These are phyloP conservation scores for Dactylellina sp. DNA, from an alignment of 2,329 filamentous ascomycete genomes.

Conservation along the genomic window DNA sequence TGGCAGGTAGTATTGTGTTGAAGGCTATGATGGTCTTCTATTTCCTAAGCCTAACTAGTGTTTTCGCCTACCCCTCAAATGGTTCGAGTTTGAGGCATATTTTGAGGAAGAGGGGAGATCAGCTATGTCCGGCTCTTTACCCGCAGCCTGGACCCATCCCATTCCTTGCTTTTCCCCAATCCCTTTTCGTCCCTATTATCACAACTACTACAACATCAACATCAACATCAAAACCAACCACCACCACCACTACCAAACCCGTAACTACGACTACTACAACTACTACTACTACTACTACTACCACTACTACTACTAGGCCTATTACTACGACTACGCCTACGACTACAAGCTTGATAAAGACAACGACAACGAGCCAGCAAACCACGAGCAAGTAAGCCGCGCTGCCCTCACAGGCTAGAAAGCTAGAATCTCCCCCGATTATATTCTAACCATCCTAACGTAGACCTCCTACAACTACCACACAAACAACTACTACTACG, in stretches of 20 bases:
- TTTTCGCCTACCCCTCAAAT: slow-evolving; percentile 21
- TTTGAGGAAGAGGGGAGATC: slow-evolving; percentile 10
- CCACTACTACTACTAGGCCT: slow-evolving; percentile 1
- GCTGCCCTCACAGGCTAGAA: no score
- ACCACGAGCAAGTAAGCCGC: no score
- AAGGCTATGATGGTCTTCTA: slow-evolving; percentile 16
- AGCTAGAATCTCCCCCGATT: no score
- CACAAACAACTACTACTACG: neutral
- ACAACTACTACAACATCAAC: slow-evolving; percentile 5
- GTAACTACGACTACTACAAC: neutral
- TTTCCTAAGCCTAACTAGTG: slow-evolving; percentile 4
- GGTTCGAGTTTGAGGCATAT: slow-evolving; percentile 9
- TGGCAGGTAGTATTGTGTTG: slow-evolving; percentile 5
- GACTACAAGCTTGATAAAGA: slow-evolving; percentile 4
- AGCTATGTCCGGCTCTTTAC: slow-evolving; percentile 22
- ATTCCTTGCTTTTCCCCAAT: slow-evolving; percentile 19
- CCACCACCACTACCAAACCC: slow-evolving; percentile 4
- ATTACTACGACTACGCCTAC: neutral
- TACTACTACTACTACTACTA: neutral
- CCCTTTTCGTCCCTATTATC: slow-evolving; percentile 19
- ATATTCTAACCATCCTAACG: neutral
- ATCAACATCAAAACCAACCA: neutral
- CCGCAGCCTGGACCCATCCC: slow-evolving; percentile 11
- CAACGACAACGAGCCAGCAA: no score
- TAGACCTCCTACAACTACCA: slow-evolving; percentile 6